Base-by-base conservation (phyloP, 2,329 filamentous ascomycete genomes). In the Dendrostoma leiphaemia region DNA sequence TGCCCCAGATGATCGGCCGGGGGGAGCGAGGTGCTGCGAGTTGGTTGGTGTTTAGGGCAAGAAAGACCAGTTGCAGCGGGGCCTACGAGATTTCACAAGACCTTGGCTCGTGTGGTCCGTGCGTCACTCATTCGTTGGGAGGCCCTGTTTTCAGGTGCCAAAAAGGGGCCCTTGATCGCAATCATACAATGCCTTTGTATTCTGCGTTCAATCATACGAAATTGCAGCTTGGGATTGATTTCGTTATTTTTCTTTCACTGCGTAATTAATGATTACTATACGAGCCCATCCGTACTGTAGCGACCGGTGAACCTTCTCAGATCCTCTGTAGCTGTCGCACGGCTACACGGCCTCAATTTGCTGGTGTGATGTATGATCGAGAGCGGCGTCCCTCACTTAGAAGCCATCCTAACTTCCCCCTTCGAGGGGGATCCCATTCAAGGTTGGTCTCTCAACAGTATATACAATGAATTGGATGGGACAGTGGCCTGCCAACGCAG, bases 181-280 rank as follows among this genome's bases (percentile, higher is more conserved):
- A 41, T n/a, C n/a, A n/a, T n/a, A n/a, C 38, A 26, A 8, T 9
- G 6, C 6, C 38, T n/a, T 12, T n/a, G 9, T 17, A 6, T 12
- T n/a, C 38, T 26, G 12, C 15, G 10, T n/a, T 24, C 12, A 4
- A 24, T 17, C n/a, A n/a, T 23, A 17, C 10, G 15, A 21, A 23
- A 10, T 17, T 15, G 40, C 40, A 44, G 9, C 19, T 17, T 26
- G 26, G 3, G n/a, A 12, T 17, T 31, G 10, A 19, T 13, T 26
- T 2, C 9, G 15, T 29, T 48, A 26, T 17, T 37, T 4, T 38
- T 17, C 21, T 38, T 48, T 38, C 6, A 38, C 32, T 24, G 34
- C 34, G 21, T 48, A 19, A 57, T 57, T 57, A 57, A 19, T 41
- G 23, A 57, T 54, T 54, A 57, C 34, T 54, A 54, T 45, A 28